Percentiles rank a stretch among this genome's conserved stretches.
These are phyloP conservation scores for Emergomyces pasteurianus DNA, from an alignment of 2,329 filamentous ascomycete genomes.

Conservation along the genomic window DNA sequence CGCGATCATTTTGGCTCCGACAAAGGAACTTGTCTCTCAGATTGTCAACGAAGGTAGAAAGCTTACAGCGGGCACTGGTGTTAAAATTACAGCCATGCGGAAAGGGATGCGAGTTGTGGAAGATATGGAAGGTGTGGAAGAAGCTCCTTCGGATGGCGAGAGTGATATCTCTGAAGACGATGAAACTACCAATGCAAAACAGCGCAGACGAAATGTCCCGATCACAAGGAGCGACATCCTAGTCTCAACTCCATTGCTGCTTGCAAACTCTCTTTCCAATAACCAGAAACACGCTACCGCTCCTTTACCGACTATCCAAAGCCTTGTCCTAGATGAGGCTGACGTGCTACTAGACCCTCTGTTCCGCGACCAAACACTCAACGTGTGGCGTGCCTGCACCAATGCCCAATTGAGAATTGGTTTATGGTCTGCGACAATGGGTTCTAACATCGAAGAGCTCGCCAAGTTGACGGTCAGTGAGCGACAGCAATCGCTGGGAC, in stretches of 20 bases:
- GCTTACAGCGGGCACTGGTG: constrained; percentile 60
- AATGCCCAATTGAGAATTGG: constrained; percentile 59
- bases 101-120: constrained; percentile 66
- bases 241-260: constrained; percentile 65
- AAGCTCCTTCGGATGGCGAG: constrained; percentile 28
- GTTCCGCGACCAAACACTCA: constrained; percentile 78
- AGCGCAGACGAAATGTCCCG: constrained; percentile 30
- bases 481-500: constrained; percentile 34
- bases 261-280: constrained; percentile 60
- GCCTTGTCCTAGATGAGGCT: constrained; percentile 80
- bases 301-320: constrained; percentile 54
- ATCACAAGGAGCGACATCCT: constrained; percentile 65
- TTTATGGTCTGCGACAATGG: constrained; percentile 96
- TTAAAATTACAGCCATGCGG: constrained; percentile 69
- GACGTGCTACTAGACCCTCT: constrained; percentile 86
- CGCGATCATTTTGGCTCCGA: constrained; percentile 64
- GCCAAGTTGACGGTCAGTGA: constrained; percentile 55
- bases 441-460: constrained; percentile 76
- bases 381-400: constrained; percentile 69
- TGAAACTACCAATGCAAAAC: constrained; percentile 13
- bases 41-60: constrained; percentile 77
- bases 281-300: constrained; percentile 32
- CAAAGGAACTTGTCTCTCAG: constrained; percentile 68
- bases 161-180: constrained; percentile 24
- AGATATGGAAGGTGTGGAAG: constrained; percentile 30